These are phyloP conservation scores for Xylaria venustula DNA, from an alignment of 495 filamentous ascomycete genomes.

Conservation along the genomic window DNA sequence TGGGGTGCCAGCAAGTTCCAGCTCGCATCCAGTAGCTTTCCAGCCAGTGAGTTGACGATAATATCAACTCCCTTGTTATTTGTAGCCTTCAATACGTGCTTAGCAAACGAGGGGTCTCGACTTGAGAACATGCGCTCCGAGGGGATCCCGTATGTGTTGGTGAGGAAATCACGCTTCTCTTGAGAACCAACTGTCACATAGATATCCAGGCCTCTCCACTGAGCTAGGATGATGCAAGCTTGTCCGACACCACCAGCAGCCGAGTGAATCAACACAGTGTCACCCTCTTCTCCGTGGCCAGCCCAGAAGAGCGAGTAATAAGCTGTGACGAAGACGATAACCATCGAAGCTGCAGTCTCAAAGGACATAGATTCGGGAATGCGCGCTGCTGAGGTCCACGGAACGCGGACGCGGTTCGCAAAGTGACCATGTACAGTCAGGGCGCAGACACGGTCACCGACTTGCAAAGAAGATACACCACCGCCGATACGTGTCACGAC, in stretches of 20 bases:
- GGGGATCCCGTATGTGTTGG: conserved; percentile 47
- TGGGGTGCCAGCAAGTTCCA: conserved; percentile 54
- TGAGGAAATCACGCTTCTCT: conserved; percentile 42
- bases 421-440: conserved; percentile 29
- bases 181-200: conserved; percentile 51
- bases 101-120: conserved; percentile 35
- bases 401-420: conserved; percentile 15
- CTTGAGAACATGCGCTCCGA: conserved; percentile 50
- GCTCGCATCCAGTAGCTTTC: conserved; percentile 45
- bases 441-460: conserved; percentile 30
- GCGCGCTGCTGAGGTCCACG: conserved; percentile 10
- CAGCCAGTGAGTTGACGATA: conserved; percentile 56
- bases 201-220: conserved; percentile 49
- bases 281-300: conserved; percentile 39
- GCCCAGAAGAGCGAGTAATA: conserved; percentile 44
- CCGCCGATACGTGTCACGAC: conserved; percentile 53
- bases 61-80: conserved; percentile 51
- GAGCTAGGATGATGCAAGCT: conserved; percentile 52
- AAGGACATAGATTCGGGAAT: conserved; percentile 49
- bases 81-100: conserved; percentile 45
- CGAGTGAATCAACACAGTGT: conserved; percentile 55
- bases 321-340: conserved; percentile 52
- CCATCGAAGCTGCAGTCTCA: conserved; percentile 49
- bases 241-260: conserved; percentile 55
- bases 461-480: conserved; percentile 29